Evolutionary conservation across 129 eudicot species (phyloP).

Genomic region (carrot (Daucus carota)): DH1_v3.0 NC_030385.2:34136501-34137000

Average conservation of each 20-base stretch:
- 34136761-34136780: constrained; percentile 42
- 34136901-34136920: constrained; percentile 53
- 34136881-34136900: constrained; percentile 59
- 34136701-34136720: constrained; percentile 56
- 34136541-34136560: background rate
- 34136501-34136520: background rate
- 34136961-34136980: constrained; percentile 57
- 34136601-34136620: constrained; percentile 49
- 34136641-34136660: constrained; percentile 58
- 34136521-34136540: too few species aligned
- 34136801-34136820: constrained; percentile 60
- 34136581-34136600: constrained; percentile 68
- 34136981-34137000: constrained; percentile 54
- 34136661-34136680: constrained; percentile 55
- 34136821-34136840: constrained; percentile 63
- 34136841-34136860: constrained; percentile 40
- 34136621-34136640: constrained; percentile 52
- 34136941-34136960: constrained; percentile 54
- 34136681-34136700: constrained; percentile 63
- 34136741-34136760: constrained; percentile 46
- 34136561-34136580: constrained; percentile 2
- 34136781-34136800: constrained; percentile 39
- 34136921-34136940: constrained; percentile 62
- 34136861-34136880: constrained; percentile 68
- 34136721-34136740: constrained; percentile 77